Conservation (phyloP, 2,329 filamentous ascomycete species). For the Monilinia polystroma region DNA sequence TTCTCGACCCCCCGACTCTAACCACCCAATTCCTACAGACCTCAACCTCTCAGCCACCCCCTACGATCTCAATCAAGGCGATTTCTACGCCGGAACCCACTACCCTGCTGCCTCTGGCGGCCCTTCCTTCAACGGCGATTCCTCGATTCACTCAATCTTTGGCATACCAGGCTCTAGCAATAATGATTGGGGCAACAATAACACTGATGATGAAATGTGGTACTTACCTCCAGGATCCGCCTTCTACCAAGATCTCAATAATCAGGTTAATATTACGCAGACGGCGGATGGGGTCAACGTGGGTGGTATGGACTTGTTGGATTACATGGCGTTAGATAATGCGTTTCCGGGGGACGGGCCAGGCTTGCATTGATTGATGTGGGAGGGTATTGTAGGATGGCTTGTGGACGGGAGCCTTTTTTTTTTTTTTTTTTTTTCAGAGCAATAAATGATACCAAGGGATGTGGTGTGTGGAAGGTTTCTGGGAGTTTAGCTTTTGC, state of each 20-base stretch:
- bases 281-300: constrained; percentile 67
- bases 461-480: neutral
- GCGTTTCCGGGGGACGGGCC: constrained; percentile 16
- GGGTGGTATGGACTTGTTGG: constrained; percentile 63
- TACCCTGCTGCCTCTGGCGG: constrained; percentile 36
- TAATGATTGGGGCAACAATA: constrained; percentile 34
- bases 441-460: constrained; percentile 6
- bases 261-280: constrained; percentile 58
- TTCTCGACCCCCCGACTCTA: constrained; percentile 10
- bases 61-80: constrained; percentile 56
- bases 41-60: constrained; percentile 58
- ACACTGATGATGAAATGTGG: constrained; percentile 55
- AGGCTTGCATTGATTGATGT: constrained; percentile 5
- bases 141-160: constrained; percentile 34
- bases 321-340: constrained; percentile 65
- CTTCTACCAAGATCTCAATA: constrained; percentile 65
- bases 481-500: neutral
- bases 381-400: neutral
- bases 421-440: neutral
- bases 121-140: constrained; percentile 31
- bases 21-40: constrained; percentile 29
- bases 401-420: neutral
- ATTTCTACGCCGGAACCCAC: constrained; percentile 50
- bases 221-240: constrained; percentile 63
- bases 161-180: constrained; percentile 23